Evolutionary conservation across 2,329 filamentous ascomycete genomes (phyloP).

Genomic region (Penicillium decumbens): DNA sequence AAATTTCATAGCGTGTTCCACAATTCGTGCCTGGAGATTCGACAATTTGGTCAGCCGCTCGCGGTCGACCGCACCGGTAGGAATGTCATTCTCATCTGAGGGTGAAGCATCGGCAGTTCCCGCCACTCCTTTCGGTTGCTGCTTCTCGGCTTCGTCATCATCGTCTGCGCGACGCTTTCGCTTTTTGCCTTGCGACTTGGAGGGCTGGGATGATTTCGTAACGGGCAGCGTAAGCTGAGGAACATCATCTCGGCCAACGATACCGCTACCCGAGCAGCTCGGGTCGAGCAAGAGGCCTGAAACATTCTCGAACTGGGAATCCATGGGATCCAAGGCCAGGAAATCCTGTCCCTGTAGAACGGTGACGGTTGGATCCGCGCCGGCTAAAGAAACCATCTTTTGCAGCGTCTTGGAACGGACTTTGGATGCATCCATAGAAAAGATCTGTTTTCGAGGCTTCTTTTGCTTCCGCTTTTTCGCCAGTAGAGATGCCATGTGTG

Average conservation of each 20-base stretch:
- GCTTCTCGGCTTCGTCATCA: slow-evolving; percentile 3
- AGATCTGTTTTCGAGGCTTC: slow-evolving; percentile 46
- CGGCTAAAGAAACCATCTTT: slow-evolving; percentile 78
- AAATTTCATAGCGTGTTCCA: slow-evolving; percentile 81
- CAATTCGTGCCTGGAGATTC: slow-evolving; percentile 72
- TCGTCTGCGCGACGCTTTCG: slow-evolving; percentile 37
- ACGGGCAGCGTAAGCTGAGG: slow-evolving; percentile 62
- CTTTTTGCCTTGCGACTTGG: slow-evolving; percentile 36
- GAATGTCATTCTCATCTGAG: slow-evolving; percentile 37
- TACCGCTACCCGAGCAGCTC: slow-evolving; percentile 92
- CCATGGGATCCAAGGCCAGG: slow-evolving; percentile 64
- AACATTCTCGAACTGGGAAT: slow-evolving; percentile 63
- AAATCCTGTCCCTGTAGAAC: slow-evolving; percentile 78
- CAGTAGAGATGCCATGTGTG: slow-evolving; percentile 77
- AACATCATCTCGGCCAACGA: slow-evolving; percentile 79
- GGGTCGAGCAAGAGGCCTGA: slow-evolving; percentile 81
- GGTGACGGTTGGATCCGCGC: slow-evolving; percentile 60
- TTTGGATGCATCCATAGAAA: slow-evolving; percentile 39
- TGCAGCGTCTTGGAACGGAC: slow-evolving; percentile 67
- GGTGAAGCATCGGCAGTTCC: slow-evolving; percentile 17
- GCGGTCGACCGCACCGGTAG: slow-evolving; percentile 49
- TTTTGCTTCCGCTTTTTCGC: slow-evolving; percentile 26
- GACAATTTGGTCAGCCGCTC: slow-evolving; percentile 69
- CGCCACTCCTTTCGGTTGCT: slow-evolving; percentile 7
- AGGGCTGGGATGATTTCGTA: slow-evolving; percentile 13